Conservation (phyloP, 2,329 filamentous ascomycete species). For the Karstenula rhodostoma region DNA sequence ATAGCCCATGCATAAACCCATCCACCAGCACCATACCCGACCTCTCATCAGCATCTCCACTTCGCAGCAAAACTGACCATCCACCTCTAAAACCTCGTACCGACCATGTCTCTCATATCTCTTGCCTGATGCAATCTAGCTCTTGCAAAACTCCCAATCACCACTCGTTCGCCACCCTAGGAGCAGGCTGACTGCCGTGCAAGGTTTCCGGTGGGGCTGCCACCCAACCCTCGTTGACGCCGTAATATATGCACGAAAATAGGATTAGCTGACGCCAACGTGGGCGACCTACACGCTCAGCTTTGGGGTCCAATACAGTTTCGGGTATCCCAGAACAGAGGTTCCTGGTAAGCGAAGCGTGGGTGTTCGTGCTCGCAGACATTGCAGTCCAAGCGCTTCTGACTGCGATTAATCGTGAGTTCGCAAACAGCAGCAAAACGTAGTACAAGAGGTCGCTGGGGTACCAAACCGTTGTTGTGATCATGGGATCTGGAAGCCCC, state of each 20-base stretch:
- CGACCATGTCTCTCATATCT: background rate
- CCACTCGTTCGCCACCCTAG: background rate
- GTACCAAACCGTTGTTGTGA: too few relatives aligned
- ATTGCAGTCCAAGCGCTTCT: background rate
- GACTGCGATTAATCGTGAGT: background rate
- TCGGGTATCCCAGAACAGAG: background rate
- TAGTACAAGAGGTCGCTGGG: too few relatives aligned
- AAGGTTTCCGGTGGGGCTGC: background rate
- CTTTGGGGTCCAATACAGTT: constrained; percentile 2
- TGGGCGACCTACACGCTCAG: background rate
- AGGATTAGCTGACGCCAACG: constrained; percentile 2
- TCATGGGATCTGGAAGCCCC: too few relatives aligned
- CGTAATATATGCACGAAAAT: constrained; percentile 2
- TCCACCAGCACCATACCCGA: background rate
- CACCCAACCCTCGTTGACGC: background rate
- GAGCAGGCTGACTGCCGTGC: constrained; percentile 3
- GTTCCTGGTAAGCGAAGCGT: background rate
- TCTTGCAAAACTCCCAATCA: constrained; percentile 11
- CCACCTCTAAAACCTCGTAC: background rate
- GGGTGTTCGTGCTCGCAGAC: background rate
- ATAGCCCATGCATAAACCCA: constrained; percentile 7
- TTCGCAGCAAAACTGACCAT: background rate
- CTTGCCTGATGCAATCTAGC: constrained; percentile 7
- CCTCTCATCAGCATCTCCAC: constrained; percentile 1
- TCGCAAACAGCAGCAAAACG: too few relatives aligned